phyloP scores from a whole-genome alignment of 2,329 filamentous ascomycete genomes.

The Cladosporium halotolerans region DNA sequence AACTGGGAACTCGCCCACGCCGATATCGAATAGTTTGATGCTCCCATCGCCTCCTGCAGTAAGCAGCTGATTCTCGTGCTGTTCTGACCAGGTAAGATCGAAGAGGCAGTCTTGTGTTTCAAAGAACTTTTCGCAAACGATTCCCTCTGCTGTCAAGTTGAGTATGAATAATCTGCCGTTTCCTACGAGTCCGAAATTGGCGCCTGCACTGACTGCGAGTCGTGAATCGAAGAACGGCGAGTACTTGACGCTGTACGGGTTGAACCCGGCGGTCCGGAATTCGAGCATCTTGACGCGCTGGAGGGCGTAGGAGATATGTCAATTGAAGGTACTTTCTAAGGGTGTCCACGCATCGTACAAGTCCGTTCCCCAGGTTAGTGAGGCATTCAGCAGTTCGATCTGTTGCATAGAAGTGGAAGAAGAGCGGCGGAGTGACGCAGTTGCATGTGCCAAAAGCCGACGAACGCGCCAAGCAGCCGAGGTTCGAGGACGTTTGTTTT shows the following conservation, averaged over 20 bases:
- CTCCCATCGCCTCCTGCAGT: slow-evolving; percentile 88
- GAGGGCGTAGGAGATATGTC: background rate
- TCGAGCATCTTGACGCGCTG: slow-evolving; percentile 63
- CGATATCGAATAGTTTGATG: slow-evolving; percentile 87
- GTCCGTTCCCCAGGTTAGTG: no score
- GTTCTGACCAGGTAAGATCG: slow-evolving; percentile 90
- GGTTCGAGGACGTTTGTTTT: no score
- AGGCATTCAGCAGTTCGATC: no score
- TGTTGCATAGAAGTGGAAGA: no score
- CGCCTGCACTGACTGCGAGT: slow-evolving; percentile 80
- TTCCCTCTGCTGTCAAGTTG: slow-evolving; percentile 73
- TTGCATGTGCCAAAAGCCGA: slow-evolving; percentile 9
- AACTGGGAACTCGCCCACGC: slow-evolving; percentile 74
- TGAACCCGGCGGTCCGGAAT: slow-evolving; percentile 87
- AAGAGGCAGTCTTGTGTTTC: slow-evolving; percentile 97
- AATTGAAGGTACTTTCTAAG: no score
- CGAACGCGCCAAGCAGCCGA: background rate
- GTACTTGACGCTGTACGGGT: slow-evolving; percentile 96
- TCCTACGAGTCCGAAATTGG: slow-evolving; percentile 94
- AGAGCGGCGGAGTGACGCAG: no score
- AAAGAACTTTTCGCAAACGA: slow-evolving; percentile 81
- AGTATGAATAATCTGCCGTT: slow-evolving; percentile 87
- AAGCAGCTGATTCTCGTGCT: slow-evolving; percentile 90
- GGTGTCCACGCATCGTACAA: no score
- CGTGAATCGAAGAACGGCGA: slow-evolving; percentile 96